Percentiles rank a stretch among this genome's conserved stretches.
These are phyloP conservation scores for Neonectria magnoliae DNA, from an alignment of 2,329 filamentous ascomycete species.

Conservation along the genomic window DNA sequence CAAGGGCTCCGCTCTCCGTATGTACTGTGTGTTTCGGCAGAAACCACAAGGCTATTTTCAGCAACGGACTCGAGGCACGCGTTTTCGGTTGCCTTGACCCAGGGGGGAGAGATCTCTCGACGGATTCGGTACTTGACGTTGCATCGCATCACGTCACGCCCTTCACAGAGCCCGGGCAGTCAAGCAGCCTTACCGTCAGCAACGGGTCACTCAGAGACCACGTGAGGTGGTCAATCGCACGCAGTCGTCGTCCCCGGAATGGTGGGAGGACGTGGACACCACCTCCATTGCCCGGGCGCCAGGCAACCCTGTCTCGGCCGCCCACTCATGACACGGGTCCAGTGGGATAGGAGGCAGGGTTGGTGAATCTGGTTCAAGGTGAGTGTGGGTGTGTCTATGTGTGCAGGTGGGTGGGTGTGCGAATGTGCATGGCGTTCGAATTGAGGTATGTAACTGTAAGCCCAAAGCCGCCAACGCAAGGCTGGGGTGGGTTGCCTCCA, in stretches of 20 bases:
- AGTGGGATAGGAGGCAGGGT: slow-evolving; percentile 26
- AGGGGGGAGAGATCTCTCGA: slow-evolving; percentile 13
- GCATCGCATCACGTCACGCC: slow-evolving; percentile 16
- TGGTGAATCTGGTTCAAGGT: slow-evolving; percentile 30
- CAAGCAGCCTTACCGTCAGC: slow-evolving; percentile 37
- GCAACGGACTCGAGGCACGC: slow-evolving; percentile 10
- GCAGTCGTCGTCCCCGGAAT: slow-evolving; percentile 19
- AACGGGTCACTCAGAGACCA: slow-evolving; percentile 31
- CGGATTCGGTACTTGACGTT: slow-evolving; percentile 17
- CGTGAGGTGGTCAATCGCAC: slow-evolving; percentile 33
- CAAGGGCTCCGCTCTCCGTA: neutral
- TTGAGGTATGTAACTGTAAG: slow-evolving; percentile 22
- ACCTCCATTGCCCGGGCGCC: slow-evolving; percentile 20
- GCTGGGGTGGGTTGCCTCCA: slow-evolving; percentile 38
- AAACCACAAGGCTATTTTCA: slow-evolving; percentile 21
- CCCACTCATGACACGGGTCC: slow-evolving; percentile 22
- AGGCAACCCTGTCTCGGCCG: slow-evolving; percentile 29
- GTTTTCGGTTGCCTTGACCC: slow-evolving; percentile 18
- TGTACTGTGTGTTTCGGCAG: neutral
- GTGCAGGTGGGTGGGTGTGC: neutral
- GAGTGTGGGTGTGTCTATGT: slow-evolving; percentile 10
- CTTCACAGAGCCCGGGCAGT: slow-evolving; percentile 3
- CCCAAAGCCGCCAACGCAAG: slow-evolving; percentile 25
- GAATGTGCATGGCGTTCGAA: slow-evolving; percentile 19
- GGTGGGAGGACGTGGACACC: slow-evolving; percentile 25